phyloP scores from a whole-genome alignment of 495 filamentous ascomycete species.

The Daldinia grandis region DNA sequence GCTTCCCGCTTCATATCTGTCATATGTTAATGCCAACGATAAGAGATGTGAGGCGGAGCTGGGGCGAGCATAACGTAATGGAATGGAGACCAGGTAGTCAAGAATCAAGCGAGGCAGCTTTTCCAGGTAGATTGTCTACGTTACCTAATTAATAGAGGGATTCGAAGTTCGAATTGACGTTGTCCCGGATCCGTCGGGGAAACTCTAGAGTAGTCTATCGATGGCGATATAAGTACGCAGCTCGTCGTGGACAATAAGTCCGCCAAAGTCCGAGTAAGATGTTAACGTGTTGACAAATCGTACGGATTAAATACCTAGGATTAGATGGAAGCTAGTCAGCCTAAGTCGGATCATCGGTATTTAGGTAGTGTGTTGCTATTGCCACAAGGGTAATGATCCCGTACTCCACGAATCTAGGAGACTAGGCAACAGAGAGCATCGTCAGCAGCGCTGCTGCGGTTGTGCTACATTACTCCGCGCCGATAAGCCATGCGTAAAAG shows the following conservation, averaged over 20 bases:
- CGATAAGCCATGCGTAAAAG: neutral
- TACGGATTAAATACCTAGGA: constrained; percentile 3
- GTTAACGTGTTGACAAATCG: constrained; percentile 18
- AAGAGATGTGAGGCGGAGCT: constrained; percentile 27
- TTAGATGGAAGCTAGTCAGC: neutral
- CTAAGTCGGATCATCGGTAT: constrained; percentile 13
- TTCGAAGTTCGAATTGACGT: constrained; percentile 13
- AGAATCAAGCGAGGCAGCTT: constrained; percentile 7
- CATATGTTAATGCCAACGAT: constrained; percentile 21
- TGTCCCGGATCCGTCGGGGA: constrained; percentile 37
- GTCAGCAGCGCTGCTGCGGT: constrained; percentile 30
- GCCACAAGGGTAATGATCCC: neutral
- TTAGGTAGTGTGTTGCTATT: constrained; percentile 20
- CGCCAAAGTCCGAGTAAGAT: constrained; percentile 34
- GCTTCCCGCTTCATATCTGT: constrained; percentile 16
- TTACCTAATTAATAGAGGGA: constrained; percentile 7
- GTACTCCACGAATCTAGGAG: constrained; percentile 13
- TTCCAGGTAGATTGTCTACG: neutral
- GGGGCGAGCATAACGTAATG: constrained; percentile 21
- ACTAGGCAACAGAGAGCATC: constrained; percentile 34
- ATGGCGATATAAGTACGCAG: constrained; percentile 1
- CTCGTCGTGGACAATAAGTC: constrained; percentile 29
- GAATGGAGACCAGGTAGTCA: constrained; percentile 4
- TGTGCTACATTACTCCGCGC: constrained; percentile 3
- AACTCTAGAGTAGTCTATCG: constrained; percentile 8